Percentiles rank a stretch among this genome's conserved stretches.
phyloP scores from a whole-genome alignment of 2,329 filamentous ascomycete genomes.

The Calycina herbarum region DNA sequence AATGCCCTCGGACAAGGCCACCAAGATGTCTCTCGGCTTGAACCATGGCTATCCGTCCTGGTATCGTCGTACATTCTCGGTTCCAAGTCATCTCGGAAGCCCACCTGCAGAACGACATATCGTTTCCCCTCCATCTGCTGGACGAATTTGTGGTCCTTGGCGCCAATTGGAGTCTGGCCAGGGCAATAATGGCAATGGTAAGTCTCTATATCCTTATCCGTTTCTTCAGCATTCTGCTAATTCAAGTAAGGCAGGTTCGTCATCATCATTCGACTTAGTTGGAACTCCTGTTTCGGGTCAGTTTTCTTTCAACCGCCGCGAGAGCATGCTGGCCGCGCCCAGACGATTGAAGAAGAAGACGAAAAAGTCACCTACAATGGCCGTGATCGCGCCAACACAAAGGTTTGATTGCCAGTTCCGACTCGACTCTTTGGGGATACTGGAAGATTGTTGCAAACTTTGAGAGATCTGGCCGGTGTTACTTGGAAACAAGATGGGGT shows the following conservation, averaged over 20 bases:
- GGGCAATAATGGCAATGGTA: background rate
- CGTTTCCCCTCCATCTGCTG: background rate
- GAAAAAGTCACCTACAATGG: slow-evolving; percentile 1
- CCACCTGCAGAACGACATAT: background rate
- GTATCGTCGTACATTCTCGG: slow-evolving; percentile 40
- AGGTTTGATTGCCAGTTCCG: too few relatives aligned
- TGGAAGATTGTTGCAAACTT: too few relatives aligned
- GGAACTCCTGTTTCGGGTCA: background rate
- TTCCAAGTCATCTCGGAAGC: background rate
- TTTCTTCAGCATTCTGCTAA: background rate
- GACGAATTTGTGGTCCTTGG: slow-evolving; percentile 11
- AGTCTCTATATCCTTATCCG: background rate
- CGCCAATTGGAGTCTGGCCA: slow-evolving; percentile 7
- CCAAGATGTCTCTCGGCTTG: slow-evolving; percentile 69
- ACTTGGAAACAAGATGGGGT: too few relatives aligned
- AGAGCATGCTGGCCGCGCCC: background rate
- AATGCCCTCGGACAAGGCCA: slow-evolving; percentile 71
- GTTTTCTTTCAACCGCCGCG: background rate
- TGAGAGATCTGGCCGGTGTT: too few relatives aligned
- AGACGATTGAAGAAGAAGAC: slow-evolving; percentile 9
- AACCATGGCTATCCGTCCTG: slow-evolving; percentile 62
- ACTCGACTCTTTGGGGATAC: too few relatives aligned
- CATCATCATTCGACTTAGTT: background rate
- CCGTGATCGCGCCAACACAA: too few relatives aligned
- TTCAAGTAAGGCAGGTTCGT: background rate